Evolutionary conservation across 73 alveolate species (phyloP).

Genomic region (Paramecium pentaurelia): DNA sequence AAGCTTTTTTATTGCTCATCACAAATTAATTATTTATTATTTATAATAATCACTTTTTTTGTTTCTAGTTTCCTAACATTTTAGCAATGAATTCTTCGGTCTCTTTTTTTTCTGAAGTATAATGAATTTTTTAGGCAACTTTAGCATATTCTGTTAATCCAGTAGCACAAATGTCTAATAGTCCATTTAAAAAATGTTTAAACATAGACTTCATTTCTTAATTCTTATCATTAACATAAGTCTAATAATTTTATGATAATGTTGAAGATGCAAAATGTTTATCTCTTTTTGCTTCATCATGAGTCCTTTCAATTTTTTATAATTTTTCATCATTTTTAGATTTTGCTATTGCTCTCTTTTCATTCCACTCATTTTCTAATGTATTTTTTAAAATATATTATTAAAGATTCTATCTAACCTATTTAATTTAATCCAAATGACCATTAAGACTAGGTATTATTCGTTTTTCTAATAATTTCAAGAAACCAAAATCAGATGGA

Average conservation of each 20-base stretch:
- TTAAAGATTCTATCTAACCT: not conserved
- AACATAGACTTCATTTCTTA: not conserved
- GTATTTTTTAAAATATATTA: not conserved
- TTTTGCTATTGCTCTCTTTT: not conserved
- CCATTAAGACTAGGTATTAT: not conserved
- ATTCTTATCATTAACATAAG: not conserved
- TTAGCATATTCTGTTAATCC: slow-evolving; percentile 13
- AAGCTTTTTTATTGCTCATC: slow-evolving; percentile 33
- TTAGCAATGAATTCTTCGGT: not conserved
- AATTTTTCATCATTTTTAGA: not conserved
- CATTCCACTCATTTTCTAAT: not conserved
- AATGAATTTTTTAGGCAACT: not conserved
- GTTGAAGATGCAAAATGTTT: not conserved
- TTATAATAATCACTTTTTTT: not conserved
- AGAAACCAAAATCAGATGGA: not conserved
- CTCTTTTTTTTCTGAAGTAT: not conserved
- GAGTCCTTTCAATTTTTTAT: not conserved
- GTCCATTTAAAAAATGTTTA: not conserved
- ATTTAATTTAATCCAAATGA: not conserved
- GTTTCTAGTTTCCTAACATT: not conserved
- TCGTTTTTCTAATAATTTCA: not conserved
- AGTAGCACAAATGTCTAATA: not conserved
- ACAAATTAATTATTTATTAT: not conserved
- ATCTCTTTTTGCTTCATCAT: slow-evolving; percentile 15
- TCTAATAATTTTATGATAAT: not conserved